Evolutionary conservation across 1,284 basidiomycete species (phyloP), one percentile per base, ranked within the genome.

Genomic region (Puccinia novopanici): DNA sequence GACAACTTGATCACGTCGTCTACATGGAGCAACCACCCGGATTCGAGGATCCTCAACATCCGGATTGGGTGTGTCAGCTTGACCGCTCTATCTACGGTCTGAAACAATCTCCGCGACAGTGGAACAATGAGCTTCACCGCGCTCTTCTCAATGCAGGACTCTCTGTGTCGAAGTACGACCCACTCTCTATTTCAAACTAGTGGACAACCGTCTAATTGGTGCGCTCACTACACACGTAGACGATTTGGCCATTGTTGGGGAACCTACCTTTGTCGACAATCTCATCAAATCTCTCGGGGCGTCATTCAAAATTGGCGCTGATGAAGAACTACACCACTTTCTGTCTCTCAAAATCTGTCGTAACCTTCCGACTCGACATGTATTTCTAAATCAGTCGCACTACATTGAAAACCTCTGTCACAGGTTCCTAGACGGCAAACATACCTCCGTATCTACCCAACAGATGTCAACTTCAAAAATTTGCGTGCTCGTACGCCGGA

Each of bases 171-270:
- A 24, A n/a, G 27, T 52, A 71, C 34, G 48, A 71, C 40, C 68
- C 42, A 71, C 68, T 6, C n/a, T 71, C 5, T 71, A 71, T 22
- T 71, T 50, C 52, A 34, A 52, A 17, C 37, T 71, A 3, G 22
- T 3, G 10, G 24, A 52, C 68, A 24, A 37, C 34, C 22, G 6
- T 12, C 24, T 71, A 6, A 37, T 71, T 3, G 37, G 68, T 50
- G 68, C 68, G 3, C 45, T 71, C 24, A 71, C 68, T 30, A 52
- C 52, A 9, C 68, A 71, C 30, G 68, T 71, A 5, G 48, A 71
- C 17, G 68, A 71, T 50, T 22, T 71, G 30, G 37, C 40, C 4
- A 52, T 71, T 19, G 37, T 71, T 17, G 68, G 68, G 3, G 42
- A 71, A 17, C 40, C 34, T 19, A 22, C 45, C 30, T 24, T 9